Conservation (phyloP, 1,139 yeast genomes). For the Kodamaea ohmeri region DNA sequence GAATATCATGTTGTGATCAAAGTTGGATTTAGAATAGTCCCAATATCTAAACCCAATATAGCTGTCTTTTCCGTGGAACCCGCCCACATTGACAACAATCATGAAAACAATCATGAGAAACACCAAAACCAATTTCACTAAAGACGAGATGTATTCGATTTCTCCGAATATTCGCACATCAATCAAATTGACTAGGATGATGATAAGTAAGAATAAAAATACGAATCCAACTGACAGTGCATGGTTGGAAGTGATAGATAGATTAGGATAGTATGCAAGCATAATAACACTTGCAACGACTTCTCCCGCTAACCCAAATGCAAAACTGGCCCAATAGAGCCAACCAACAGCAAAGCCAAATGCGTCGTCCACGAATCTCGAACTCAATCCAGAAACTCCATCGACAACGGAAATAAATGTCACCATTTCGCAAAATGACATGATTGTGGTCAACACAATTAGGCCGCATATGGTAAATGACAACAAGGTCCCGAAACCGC, state of each 20-base stretch:
- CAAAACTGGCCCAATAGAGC: conserved; percentile 72
- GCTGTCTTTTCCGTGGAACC: conserved; percentile 40
- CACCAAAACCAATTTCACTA: conserved; percentile 56
- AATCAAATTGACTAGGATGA: conserved; percentile 53
- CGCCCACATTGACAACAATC: conserved; percentile 58
- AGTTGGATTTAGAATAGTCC: conserved; percentile 51
- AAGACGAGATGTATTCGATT: conserved; percentile 61
- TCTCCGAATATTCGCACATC: conserved; percentile 77
- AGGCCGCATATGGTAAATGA: conserved; percentile 69
- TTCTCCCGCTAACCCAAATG: conserved; percentile 75
- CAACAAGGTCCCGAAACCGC: conserved; percentile 76
- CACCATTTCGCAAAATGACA: conserved; percentile 83
- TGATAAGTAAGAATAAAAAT: conserved; percentile 51
- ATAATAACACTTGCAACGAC: conserved; percentile 76
- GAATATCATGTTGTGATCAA: conserved; percentile 48
- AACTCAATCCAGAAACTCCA: conserved; percentile 71
- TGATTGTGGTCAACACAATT: conserved; percentile 65
- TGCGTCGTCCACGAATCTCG: conserved; percentile 81
- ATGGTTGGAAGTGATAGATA: conserved; percentile 46
- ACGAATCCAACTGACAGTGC: conserved; percentile 65
- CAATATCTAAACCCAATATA: conserved; percentile 66
- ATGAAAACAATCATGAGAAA: conserved; percentile 58
- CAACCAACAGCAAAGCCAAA: conserved; percentile 83
- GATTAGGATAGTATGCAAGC: conserved; percentile 59
- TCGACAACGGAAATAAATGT: conserved; percentile 79